These are phyloP conservation scores for Dendrobium catenatum DNA, from an alignment of 106 monocot species.

Conservation along the genomic window DNA sequence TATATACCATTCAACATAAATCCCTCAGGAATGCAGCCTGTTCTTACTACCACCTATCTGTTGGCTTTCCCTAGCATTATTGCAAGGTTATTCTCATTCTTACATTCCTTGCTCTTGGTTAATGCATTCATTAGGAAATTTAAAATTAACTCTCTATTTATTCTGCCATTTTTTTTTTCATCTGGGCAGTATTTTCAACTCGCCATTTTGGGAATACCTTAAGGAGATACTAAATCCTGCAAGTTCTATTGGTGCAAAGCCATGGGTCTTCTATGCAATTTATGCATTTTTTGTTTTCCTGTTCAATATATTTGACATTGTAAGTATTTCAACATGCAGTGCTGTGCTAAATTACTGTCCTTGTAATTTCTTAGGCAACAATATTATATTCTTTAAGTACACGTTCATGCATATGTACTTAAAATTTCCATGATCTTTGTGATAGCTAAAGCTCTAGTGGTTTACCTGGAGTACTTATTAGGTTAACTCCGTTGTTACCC, in stretches of 20 bases:
- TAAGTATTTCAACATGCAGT: conserved; percentile 36
- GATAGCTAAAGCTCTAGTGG: not conserved
- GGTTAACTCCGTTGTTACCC: not conserved
- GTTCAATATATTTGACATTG: conserved; percentile 99
- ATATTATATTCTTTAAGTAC: not conserved
- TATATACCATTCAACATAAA: conserved; percentile 98
- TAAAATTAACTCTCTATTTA: not conserved
- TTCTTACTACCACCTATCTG: conserved; percentile 82
- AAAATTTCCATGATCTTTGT: not conserved
- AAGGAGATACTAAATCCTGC: conserved; percentile 86
- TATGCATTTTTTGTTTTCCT: conserved; percentile 86
- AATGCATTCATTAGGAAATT: conserved; percentile 6
- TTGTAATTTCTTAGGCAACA: not conserved
- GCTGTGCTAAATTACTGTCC: not conserved
- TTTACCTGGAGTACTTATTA: not conserved
- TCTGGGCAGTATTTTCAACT: conserved; percentile 66
- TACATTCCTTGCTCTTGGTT: not conserved
- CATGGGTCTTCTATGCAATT: conserved; percentile 86
- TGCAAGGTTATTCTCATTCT: conserved; percentile 49
- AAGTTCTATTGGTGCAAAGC: conserved; percentile 69
- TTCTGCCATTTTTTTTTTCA: not conserved
- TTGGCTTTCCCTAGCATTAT: conserved; percentile 95
- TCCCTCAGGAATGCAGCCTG: conserved; percentile 99
- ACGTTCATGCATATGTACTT: not conserved
- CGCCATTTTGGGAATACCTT: conserved; percentile 82